Percentiles rank a stretch among this genome's conserved stretches.
phyloP scores from a whole-genome alignment of 2,329 filamentous ascomycete genomes.

The Trichoderma gracile region DNA sequence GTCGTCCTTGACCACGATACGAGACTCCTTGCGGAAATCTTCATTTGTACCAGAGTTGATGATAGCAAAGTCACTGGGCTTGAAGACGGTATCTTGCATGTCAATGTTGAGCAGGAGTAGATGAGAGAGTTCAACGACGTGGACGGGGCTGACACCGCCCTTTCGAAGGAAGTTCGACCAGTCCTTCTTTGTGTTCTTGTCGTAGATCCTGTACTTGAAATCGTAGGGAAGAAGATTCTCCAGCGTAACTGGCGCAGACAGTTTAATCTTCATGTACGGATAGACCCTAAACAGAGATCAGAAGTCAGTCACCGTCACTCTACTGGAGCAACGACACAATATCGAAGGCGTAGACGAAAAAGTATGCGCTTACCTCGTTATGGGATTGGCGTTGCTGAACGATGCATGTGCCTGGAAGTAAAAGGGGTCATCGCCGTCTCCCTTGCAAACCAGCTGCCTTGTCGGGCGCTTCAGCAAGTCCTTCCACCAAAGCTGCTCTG shows the following conservation, averaged over 20 bases:
- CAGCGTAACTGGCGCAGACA: slow-evolving; percentile 89
- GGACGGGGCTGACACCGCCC: slow-evolving; percentile 93
- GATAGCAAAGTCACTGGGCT: slow-evolving; percentile 93
- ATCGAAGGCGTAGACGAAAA: neutral
- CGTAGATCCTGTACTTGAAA: slow-evolving; percentile 99
- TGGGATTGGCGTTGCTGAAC: slow-evolving; percentile 79
- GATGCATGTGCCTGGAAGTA: slow-evolving; percentile 94
- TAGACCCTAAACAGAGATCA: slow-evolving; percentile 60
- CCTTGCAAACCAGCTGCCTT: slow-evolving; percentile 82
- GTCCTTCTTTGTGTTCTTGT: slow-evolving; percentile 97
- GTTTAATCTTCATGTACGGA: slow-evolving; percentile 89
- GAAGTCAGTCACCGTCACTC: neutral
- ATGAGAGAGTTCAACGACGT: slow-evolving; percentile 95
- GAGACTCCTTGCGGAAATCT: slow-evolving; percentile 83
- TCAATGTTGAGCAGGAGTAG: slow-evolving; percentile 89
- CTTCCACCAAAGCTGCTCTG: slow-evolving; percentile 87
- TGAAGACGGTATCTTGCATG: slow-evolving; percentile 94
- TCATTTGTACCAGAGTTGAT: slow-evolving; percentile 88
- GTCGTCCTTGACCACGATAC: slow-evolving; percentile 79
- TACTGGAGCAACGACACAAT: neutral
- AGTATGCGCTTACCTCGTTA: slow-evolving; percentile 61
- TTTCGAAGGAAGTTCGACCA: slow-evolving; percentile 98
- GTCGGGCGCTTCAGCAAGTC: slow-evolving; percentile 84
- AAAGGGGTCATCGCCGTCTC: slow-evolving; percentile 85
- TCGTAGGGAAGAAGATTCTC: slow-evolving; percentile 96